Evolutionary conservation across 2,329 filamentous ascomycete species (phyloP).

Genomic region (Zasmidium citrigriseum): DNA sequence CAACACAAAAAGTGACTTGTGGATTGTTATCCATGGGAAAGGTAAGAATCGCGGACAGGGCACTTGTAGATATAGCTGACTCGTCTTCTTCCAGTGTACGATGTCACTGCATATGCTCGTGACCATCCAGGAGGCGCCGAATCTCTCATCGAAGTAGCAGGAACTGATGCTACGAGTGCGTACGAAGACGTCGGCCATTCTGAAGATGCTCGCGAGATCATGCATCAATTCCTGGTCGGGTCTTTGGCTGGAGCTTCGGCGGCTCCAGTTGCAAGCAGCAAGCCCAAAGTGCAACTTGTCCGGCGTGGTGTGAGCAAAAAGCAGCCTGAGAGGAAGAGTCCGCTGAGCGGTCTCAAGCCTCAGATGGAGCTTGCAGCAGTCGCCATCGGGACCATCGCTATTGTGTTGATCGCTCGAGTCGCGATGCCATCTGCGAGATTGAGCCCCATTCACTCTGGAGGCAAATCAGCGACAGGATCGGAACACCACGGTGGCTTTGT

Average conservation of each 20-base stretch:
- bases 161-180: slow-evolving; percentile 84
- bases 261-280: not conserved
- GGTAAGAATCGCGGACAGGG: slow-evolving; percentile 6
- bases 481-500: slow-evolving; percentile 32
- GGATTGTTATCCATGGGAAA: slow-evolving; percentile 92
- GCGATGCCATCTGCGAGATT: not conserved
- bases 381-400: slow-evolving; percentile 12
- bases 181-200: slow-evolving; percentile 78
- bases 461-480: not conserved
- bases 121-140: slow-evolving; percentile 95
- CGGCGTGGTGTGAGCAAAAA: slow-evolving; percentile 6
- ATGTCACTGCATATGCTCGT: slow-evolving; percentile 89
- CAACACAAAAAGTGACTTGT: slow-evolving; percentile 95
- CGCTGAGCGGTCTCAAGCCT: slow-evolving; percentile 1
- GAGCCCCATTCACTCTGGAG: not conserved
- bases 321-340: not conserved
- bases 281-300: slow-evolving; percentile 13
- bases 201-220: slow-evolving; percentile 47
- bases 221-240: slow-evolving; percentile 42
- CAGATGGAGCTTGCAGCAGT: slow-evolving; percentile 9
- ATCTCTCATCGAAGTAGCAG: slow-evolving; percentile 95
- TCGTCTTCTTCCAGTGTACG: slow-evolving; percentile 61
- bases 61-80: not conserved
- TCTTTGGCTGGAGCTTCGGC: slow-evolving; percentile 27
- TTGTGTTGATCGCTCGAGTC: slow-evolving; percentile 13